Evolutionary conservation across 2,329 filamentous ascomycete genomes (phyloP), one percentile per base, ranked within the genome.

Genomic region (Cladosporium austrohemisphaericum): DNA sequence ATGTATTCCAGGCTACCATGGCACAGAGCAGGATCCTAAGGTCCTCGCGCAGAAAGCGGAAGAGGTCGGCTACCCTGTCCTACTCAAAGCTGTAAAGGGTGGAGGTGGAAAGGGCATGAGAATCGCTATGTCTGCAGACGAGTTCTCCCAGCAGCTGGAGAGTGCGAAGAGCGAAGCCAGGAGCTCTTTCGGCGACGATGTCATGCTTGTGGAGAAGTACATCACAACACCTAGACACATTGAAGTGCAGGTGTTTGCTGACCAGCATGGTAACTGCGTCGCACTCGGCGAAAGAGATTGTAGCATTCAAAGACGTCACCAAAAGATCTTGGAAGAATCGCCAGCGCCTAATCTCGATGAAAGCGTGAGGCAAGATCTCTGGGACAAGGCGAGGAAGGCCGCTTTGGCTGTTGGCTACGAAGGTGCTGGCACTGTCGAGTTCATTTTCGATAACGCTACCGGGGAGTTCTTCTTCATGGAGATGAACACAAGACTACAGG

Each of bases 1-100:
- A 4, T 97, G 93, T 62, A 93, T 98, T 41, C 93, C 93, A 0
- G 93, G 93, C 1, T 98, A 98, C 63, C 93, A 97, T 66, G 93
- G 93, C 14, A 62, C 76, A 1, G 88, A 95, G 45, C 93, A 98
- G 71, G 81, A 85, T 41, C 73, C 78, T 1, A 65, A 70, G 7
- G 74, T 77, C 52, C 71, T 86, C 22, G 77, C 88, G 49, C 71
- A 75, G 8, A 83, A 92, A 65, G 92, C 93, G 6, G 80, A 79
- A 59, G 81, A 86, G 56, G 84, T 86, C 59, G 79, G 79, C 52
- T 83, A 81, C 56, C 80, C 80, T 0, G 81, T 84, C 2, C 71
- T 85, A 7, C 74, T 85, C 38, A 85, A 85, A 64, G 81, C 81
- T 18, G 79, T 84, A 54, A 83, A 83, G 64, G 80, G 78, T 19